Evolutionary conservation across 495 filamentous ascomycete genomes (phyloP), one percentile per base, ranked within the genome.

Genomic region (Lepidopterella palustris): DNA sequence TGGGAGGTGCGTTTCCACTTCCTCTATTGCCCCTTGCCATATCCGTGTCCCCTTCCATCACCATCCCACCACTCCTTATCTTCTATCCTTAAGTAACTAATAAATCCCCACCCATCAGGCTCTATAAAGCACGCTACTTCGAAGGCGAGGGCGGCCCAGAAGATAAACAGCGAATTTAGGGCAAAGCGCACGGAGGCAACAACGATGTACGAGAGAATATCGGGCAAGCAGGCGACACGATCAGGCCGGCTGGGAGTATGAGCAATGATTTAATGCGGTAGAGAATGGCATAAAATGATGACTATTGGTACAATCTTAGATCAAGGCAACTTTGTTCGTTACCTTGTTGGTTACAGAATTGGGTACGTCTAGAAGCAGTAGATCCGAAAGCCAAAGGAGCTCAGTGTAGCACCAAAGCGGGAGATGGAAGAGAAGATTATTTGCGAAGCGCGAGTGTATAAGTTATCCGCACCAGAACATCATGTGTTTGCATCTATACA

Each of bases 81-180:
- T 3, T 26, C 0, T 27, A 25, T 8, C 3, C 21, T 4, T 49
- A 2, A 49, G 45, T 48, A 8, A n/a, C n/a, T 24, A 35, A 35
- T 6, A 6, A 35, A 15, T 35, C 31, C 31, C 35, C 18, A 10
- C 13, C 10, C 9, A 42, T 18, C 9, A 42, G 73, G 26, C 65
- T 75, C 21, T 73, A 76, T 15, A 74, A 75, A 32, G 79, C 79
- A 9, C 57, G 68, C 24, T 73, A 82, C 23, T 84, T 76, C 65
- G 73, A 80, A 31, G 81, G 81, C 18, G 4, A 53, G 0, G 80
- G 79, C 15, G 80, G 79, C 15, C 80, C 79, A 0, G 79, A 80
- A 61, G 77, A 79, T 52, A 79, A 81, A 39, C 63, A 70, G 45
- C 69, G 70, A 58, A 64, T 64, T 6, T 56, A 72, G 9, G 71